Base-by-base conservation (phyloP, 805 yeast species). In the Metschnikowia reukaufii region DNA sequence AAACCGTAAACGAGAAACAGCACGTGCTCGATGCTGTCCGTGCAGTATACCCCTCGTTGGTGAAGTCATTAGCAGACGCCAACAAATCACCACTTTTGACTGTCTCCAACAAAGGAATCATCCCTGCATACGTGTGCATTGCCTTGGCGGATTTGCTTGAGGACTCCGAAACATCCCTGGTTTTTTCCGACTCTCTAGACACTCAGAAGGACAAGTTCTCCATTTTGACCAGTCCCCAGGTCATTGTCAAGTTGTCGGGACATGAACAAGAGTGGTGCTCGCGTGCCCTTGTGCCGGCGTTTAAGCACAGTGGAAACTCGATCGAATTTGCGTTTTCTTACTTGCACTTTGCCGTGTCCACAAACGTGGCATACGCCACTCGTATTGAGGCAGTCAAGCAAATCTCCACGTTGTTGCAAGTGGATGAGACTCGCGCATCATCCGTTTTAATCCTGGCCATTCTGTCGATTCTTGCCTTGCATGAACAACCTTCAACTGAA, bases 251-350 rank as follows among this genome's bases (percentile, higher is more conserved):
- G 52, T 63, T 83, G 31, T 52, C 75, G 2, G 65, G 60, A 1
- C 68, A 62, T 6, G 86, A 82, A 49, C 76, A 71, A 39, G 45
- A 53, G 8, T 83, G 87, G 88, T 78, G 73, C 50, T 63, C 75
- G 7, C 61, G 69, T 38, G 77, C 85, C 0, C 60, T 84, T 34
- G 55, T 52, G 10, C 57, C 74, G 0, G 48, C 73, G 3, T 52
- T 72, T 4, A 36, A 46, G 1, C 39, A 51, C 33, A 44, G 65
- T 8, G 32, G 42, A 2, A 41, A 53, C 16, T 45, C 48, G 1
- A 7, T 18, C 1, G 55, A 56, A 3, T 67, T 66, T 45, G 86
- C 86, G 10, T 61, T 62, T 38, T 71, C 83, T 3, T 76, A 81
- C 70, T 54, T 82, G n/a, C 74, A 73, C 42, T 62, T 73, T 29